Evolutionary conservation across 2,329 filamentous ascomycete species (phyloP).

Genomic region (Colletotrichum lini): DNA sequence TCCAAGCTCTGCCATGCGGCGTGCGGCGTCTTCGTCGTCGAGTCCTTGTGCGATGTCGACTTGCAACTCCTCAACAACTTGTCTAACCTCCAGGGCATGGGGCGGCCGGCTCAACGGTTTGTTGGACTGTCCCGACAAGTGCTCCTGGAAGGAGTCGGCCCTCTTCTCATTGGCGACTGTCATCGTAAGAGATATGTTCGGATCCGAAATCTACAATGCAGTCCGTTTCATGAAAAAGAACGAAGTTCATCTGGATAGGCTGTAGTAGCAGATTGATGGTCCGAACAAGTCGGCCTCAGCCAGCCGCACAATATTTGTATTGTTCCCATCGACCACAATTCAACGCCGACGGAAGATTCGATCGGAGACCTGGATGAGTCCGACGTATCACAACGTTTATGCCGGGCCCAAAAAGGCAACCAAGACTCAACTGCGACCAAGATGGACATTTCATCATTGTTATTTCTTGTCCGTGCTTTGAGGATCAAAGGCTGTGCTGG

Average conservation of each 20-base stretch:
- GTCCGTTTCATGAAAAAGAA: background rate
- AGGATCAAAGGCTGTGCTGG: background rate
- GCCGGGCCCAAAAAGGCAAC: conserved; percentile 13
- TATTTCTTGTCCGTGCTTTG: background rate
- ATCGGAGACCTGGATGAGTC: background rate
- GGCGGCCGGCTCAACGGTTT: conserved; percentile 68
- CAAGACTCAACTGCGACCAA: conserved; percentile 27
- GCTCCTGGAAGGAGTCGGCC: conserved; percentile 45
- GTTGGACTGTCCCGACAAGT: conserved; percentile 52
- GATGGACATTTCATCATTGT: background rate
- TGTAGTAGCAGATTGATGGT: too few relatives aligned
- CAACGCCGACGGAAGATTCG: background rate
- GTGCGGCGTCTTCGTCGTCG: conserved; percentile 65
- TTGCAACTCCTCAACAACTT: conserved; percentile 65
- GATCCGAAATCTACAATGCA: background rate
- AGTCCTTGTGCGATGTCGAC: conserved; percentile 70
- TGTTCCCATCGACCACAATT: background rate
- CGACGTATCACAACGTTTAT: background rate
- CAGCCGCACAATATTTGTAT: conserved; percentile 10
- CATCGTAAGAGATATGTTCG: background rate
- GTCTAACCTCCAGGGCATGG: conserved; percentile 66
- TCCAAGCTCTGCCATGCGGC: conserved; percentile 70
- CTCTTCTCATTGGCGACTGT: conserved; percentile 1
- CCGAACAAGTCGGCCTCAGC: background rate
- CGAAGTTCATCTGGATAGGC: background rate